Evolutionary conservation across 2,329 filamentous ascomycete genomes (phyloP), one percentile per base, ranked within the genome.

Genomic region (Geosmithia morbida): DNA sequence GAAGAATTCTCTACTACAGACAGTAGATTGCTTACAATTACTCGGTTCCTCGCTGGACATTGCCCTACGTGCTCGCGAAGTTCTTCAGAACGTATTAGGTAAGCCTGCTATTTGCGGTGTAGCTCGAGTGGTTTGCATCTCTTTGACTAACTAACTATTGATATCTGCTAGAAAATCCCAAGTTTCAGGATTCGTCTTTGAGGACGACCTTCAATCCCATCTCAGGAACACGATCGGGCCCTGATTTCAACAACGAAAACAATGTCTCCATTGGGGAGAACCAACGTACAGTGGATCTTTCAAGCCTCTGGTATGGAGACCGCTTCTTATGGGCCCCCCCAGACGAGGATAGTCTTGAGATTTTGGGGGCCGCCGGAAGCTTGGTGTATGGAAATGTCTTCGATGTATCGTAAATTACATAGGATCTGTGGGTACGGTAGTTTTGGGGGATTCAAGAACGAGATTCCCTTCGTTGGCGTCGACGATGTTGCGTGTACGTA

Each of bases 51-150:
- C 48, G 7, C 44, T 45, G 7, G 43, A 47, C n/a, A 50, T 51
- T 47, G 50, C 48, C 7, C 39, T 51, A 11, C 48, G 48, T n/a
- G 50, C 48, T 33, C 40, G 45, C 11, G 50, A 51, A 17, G 50
- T 49, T 20, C 41, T 50, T 16, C 47, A 46, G 20, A 51, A 46
- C 22, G 43, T 50, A 29, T 43, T 51, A 33, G 47, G 48, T 51
- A 48, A 46, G 30, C 18, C 18, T n/a, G 10, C 18, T 46, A 17
- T 20, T 40, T 26, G 22, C 8, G 22, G 22, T 8, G 22, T 4
- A 8, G 8, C 22, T 26, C 22, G n/a, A 26, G 22, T 26, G 22
- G 22, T 26, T 26, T 26, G n/a, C n/a, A n/a, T 26, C 22, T 26
- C 22, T 37, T 37, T 6, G 33, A 37, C 33, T 37, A 4, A 8